Evolutionary conservation across 1,139 yeast species (phyloP).

Genomic region (Saccharomyces hybrid): DNA sequence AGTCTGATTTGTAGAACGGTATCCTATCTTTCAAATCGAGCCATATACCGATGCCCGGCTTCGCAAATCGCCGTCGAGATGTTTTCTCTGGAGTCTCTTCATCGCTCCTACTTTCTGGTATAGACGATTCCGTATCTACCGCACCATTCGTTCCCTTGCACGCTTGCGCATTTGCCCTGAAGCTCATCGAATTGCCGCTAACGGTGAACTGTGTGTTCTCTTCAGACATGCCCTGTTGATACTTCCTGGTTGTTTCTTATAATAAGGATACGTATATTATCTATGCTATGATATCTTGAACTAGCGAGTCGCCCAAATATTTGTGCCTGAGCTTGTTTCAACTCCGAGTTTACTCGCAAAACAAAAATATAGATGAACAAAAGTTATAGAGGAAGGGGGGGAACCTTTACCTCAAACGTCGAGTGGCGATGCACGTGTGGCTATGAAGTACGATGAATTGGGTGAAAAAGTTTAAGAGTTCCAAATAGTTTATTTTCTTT

Average conservation of each 20-base stretch:
- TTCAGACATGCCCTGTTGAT: not conserved
- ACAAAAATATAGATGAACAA: not conserved
- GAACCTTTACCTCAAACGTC: not conserved
- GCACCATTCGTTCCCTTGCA: not conserved
- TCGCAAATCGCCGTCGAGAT: constrained; percentile 15
- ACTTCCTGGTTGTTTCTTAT: not conserved
- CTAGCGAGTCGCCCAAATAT: not conserved
- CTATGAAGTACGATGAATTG: not conserved
- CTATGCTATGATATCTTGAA: not conserved
- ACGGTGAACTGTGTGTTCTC: not conserved
- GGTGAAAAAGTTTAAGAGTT: not conserved
- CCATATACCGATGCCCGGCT: constrained; percentile 29
- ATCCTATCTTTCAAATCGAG: constrained; percentile 32
- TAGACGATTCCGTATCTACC: not conserved
- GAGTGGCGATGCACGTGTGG: not conserved
- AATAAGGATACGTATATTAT: not conserved
- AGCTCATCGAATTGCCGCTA: not conserved
- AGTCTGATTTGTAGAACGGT: constrained; percentile 70
- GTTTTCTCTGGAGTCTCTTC: not conserved
- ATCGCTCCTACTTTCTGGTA: not conserved
- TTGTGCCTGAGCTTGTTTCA: not conserved
- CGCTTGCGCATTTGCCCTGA: not conserved
- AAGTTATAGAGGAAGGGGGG: not conserved
- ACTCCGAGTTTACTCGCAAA: not conserved
- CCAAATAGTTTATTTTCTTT: not conserved